phyloP scores from a whole-genome alignment of 805 yeast species.

The Tanozyma kutaoensis region DNA sequence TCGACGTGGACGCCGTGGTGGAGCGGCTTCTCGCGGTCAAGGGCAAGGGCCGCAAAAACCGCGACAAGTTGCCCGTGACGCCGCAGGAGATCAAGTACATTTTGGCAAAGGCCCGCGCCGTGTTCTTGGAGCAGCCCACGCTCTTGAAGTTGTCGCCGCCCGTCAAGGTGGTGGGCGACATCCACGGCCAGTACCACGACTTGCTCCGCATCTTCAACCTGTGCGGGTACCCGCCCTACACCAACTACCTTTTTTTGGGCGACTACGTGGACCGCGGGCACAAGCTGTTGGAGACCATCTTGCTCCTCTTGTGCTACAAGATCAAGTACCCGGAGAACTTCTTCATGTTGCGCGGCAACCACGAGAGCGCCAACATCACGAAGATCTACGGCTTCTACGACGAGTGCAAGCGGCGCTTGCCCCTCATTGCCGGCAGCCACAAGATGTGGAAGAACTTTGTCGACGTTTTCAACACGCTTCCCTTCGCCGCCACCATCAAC shows the following conservation, averaged over 20 bases:
- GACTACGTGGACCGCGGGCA: conserved; percentile 51
- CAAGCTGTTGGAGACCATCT: conserved; percentile 42
- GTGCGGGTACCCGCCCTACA: conserved; percentile 48
- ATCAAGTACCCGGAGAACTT: conserved; percentile 49
- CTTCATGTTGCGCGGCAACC: conserved; percentile 47
- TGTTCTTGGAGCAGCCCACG: conserved; percentile 53
- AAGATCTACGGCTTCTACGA: conserved; percentile 50
- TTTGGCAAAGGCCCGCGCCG: conserved; percentile 43
- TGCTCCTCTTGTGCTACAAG: conserved; percentile 37
- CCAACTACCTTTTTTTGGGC: conserved; percentile 43
- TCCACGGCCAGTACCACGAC: conserved; percentile 56
- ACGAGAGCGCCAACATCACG: conserved; percentile 45
- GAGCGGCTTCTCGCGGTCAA: conserved; percentile 46
- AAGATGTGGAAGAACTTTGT: conserved; percentile 39
- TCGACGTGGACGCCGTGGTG: conserved; percentile 52
- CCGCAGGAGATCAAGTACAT: conserved; percentile 42
- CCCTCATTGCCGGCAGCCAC: conserved; percentile 10
- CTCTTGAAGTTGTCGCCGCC: conserved; percentile 59
- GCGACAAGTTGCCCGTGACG: conserved; percentile 37
- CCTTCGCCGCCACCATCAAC: conserved; percentile 49
- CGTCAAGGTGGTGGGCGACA: conserved; percentile 74
- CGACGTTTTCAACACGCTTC: conserved; percentile 45
- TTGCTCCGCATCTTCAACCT: conserved; percentile 39
- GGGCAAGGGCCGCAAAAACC: conserved; percentile 9
- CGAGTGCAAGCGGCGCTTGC: conserved; percentile 43